These are phyloP conservation scores for Aureobasidium sp. DNA, from an alignment of 2,329 filamentous ascomycete species.

Conservation along the genomic window DNA sequence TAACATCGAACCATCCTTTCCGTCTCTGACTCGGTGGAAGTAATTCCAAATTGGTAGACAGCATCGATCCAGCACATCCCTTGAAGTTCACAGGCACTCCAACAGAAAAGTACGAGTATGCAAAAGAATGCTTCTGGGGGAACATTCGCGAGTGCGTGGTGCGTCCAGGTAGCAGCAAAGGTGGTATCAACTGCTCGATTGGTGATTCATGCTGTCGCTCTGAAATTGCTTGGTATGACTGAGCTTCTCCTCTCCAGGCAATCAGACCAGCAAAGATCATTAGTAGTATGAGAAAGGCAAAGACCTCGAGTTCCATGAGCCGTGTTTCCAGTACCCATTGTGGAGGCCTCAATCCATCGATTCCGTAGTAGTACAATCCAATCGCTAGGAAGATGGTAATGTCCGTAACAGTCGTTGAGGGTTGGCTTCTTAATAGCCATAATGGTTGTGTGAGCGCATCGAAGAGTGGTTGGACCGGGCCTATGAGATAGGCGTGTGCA, in stretches of 20 bases:
- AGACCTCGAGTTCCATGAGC: not conserved
- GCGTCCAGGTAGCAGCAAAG: constrained; percentile 56
- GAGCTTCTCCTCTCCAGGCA: constrained; percentile 4
- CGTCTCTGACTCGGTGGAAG: constrained; percentile 22
- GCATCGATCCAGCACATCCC: constrained; percentile 48
- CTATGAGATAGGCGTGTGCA: not conserved
- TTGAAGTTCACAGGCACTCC: constrained; percentile 60
- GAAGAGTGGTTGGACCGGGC: not conserved
- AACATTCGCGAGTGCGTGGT: constrained; percentile 62
- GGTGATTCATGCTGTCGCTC: not conserved
- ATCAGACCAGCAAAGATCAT: constrained; percentile 11
- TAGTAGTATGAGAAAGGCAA: constrained; percentile 1
- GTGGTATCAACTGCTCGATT: constrained; percentile 31
- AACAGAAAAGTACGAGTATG: constrained; percentile 63
- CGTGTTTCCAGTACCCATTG: constrained; percentile 10
- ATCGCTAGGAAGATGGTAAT: not conserved
- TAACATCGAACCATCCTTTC: constrained; percentile 53
- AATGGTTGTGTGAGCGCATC: not conserved
- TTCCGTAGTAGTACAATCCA: not conserved
- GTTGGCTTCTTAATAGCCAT: not conserved
- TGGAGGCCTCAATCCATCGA: not conserved
- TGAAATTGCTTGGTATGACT: not conserved
- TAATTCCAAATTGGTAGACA: constrained; percentile 40
- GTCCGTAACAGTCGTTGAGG: not conserved
- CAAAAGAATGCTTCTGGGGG: constrained; percentile 61